Evolutionary conservation across 352 stramenopile species (phyloP), one percentile per base, ranked within the genome.

Genomic region (Phytophthora pisi): DNA sequence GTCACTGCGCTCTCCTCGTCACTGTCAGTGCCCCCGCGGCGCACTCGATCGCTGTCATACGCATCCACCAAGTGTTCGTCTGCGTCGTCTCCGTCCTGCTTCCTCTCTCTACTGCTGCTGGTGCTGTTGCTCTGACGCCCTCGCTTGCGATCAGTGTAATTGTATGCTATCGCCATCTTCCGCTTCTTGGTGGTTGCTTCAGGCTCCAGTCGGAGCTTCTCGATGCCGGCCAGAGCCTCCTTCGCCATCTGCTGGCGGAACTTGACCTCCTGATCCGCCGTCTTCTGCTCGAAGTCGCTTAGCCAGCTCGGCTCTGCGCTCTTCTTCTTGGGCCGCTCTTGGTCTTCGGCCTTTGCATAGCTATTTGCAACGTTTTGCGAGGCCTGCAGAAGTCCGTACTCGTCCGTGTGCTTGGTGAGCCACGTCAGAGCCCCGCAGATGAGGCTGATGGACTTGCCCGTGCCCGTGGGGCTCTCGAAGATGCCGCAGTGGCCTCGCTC

Each of bases 381-480:
- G 43, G 20, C 31, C 70, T 74, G 51, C 11, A 83, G 61, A 24
- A 96, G 72, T 58, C 90, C 91, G 42, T 79, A 86, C 59, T 86
- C 83, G 62, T 95, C 90, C 15, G 88, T 93, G 62, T 92, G 75
- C 46, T 82, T 78, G 4, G 72, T 59, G 4, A 97, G 72, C 92
- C 92, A 98, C 30, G 92, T 84, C 3, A 98, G 72, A 1, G 86
- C 76, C 15, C 90, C 89, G 61, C 92, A 97, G 57, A 98, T 97
- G 15, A 98, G 77, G 64, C 89, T 97, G 55, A 98, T 89, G 11
- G 90, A 97, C 64, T 98, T 98, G 54, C 93, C 93, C 26, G 92
- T 98, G 24, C 93, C 93, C 1, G 93, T 98, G 10, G 93, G 93
- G 56, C 90, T 97, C 72, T 98, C 93, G 45, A 97, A 97, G 66